Conservation (phyloP, 2,329 filamentous ascomycete genomes). For the Ceratocystis cacaofunesta region DNA sequence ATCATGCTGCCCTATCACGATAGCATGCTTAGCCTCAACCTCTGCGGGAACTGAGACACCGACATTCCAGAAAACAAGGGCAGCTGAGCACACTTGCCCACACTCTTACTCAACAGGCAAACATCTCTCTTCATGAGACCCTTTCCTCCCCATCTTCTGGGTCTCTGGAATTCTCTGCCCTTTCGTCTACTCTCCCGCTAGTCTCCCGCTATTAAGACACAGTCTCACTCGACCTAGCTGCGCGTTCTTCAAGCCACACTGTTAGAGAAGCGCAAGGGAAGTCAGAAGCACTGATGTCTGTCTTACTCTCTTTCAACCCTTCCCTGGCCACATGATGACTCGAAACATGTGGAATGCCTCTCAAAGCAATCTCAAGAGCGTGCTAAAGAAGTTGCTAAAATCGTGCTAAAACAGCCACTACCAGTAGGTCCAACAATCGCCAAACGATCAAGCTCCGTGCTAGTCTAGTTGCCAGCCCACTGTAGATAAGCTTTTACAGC, state of each 20-base stretch:
- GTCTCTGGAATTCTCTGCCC: neutral
- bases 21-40: neutral
- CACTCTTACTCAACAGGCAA: neutral
- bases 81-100: neutral
- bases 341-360: neutral
- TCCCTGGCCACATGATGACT: neutral
- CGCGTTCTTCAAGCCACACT: neutral
- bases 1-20: neutral
- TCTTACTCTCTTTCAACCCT: neutral
- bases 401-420: neutral
- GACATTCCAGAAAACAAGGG: conserved; percentile 1
- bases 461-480: neutral
- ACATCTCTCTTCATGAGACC: neutral
- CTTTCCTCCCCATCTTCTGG: neutral
- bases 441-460: neutral
- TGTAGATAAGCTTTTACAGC: conserved; percentile 4
- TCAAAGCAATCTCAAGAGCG: neutral
- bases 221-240: neutral
- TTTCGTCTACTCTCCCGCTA: neutral
- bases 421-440: neutral
- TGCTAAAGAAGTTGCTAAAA: neutral
- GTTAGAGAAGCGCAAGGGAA: neutral
- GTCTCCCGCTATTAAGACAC: neutral
- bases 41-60: neutral
- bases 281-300: neutral